phyloP scores from a whole-genome alignment of 2,329 filamentous ascomycete species.

The Ophiosphaerella korrae region DNA sequence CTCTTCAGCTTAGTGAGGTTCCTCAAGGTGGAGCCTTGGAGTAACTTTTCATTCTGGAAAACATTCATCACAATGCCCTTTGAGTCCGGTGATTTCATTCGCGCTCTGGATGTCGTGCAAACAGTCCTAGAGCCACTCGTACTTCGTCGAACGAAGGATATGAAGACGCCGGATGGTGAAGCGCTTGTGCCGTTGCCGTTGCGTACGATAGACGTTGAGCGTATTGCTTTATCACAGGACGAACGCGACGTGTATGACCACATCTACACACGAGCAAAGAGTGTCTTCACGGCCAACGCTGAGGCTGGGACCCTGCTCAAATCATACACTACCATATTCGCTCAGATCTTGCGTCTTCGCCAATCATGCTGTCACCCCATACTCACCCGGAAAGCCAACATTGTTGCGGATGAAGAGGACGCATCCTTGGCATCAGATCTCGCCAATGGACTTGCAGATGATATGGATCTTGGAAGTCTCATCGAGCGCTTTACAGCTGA shows the following conservation, averaged over 20 bases:
- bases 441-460: slow-evolving; percentile 81
- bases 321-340: slow-evolving; percentile 95
- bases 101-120: slow-evolving; percentile 93
- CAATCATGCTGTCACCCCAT: slow-evolving; percentile 95
- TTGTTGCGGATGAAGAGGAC: slow-evolving; percentile 87
- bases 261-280: slow-evolving; percentile 81
- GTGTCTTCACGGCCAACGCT: slow-evolving; percentile 82
- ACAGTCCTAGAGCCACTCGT: slow-evolving; percentile 96
- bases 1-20: slow-evolving; percentile 93
- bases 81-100: slow-evolving; percentile 91
- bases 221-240: slow-evolving; percentile 80
- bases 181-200: slow-evolving; percentile 81
- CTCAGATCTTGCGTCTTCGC: slow-evolving; percentile 88
- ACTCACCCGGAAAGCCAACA: slow-evolving; percentile 80
- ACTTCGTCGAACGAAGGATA: slow-evolving; percentile 92
- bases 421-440: slow-evolving; percentile 78
- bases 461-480: slow-evolving; percentile 90
- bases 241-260: slow-evolving; percentile 93
- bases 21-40: slow-evolving; percentile 94
- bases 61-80: slow-evolving; percentile 98
- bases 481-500: slow-evolving; percentile 80
- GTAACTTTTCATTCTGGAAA: slow-evolving; percentile 98
- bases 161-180: slow-evolving; percentile 90
- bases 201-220: slow-evolving; percentile 81
- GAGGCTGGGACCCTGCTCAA: slow-evolving; percentile 93